phyloP scores from a whole-genome alignment of 108 stramenopile genomes.

The Bacterosira constricta region DNA sequence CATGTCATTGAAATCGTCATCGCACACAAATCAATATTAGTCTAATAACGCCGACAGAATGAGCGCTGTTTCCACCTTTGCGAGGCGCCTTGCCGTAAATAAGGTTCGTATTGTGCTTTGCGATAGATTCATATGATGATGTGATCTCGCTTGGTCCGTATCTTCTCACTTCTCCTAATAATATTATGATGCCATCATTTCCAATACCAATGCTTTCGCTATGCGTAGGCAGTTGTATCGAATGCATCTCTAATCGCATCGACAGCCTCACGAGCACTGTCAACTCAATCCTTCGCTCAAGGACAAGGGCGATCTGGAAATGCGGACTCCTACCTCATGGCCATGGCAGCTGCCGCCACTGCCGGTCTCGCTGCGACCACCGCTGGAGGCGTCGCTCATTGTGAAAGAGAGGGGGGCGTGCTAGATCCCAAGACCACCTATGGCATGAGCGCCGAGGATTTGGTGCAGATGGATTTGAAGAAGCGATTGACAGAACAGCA shows the following conservation, averaged over 20 bases:
- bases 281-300: conserved; percentile 34
- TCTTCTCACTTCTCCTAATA: background rate
- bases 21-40: background rate
- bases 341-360: conserved; percentile 22
- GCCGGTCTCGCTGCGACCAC: conserved; percentile 14
- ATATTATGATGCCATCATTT: too few relatives aligned
- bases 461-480: conserved; percentile 35
- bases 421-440: conserved; percentile 47
- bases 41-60: background rate
- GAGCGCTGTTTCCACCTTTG: conserved; percentile 10
- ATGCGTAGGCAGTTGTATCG: conserved; percentile 3
- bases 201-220: too few relatives aligned
- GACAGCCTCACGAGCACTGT: conserved; percentile 37
- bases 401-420: conserved; percentile 48
- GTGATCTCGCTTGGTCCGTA: background rate
- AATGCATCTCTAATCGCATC: conserved; percentile 25
- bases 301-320: conserved; percentile 13
- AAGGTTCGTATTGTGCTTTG: conserved; percentile 7
- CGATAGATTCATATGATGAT: background rate
- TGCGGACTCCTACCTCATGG: conserved; percentile 10
- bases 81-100: conserved; percentile 6
- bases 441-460: conserved; percentile 41
- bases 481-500: conserved; percentile 24
- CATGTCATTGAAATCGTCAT: too few relatives aligned
- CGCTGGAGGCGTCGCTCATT: conserved; percentile 17